Percentiles rank a stretch among this genome's conserved stretches.
phyloP scores from a whole-genome alignment of 2,329 filamentous ascomycete genomes.

The Ophiostoma australiae region DNA sequence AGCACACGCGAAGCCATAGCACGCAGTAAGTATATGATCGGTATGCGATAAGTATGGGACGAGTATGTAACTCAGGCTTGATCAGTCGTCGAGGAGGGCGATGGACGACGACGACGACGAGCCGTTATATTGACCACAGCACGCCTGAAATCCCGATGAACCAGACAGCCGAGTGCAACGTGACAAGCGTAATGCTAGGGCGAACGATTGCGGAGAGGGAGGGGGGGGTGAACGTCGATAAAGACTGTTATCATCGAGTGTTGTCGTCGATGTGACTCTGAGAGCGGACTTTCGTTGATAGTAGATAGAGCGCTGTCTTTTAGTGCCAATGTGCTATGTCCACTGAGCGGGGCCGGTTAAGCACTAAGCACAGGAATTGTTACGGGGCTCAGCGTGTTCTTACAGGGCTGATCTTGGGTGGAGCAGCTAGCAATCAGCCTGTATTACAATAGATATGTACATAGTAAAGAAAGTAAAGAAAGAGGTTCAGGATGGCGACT shows the following conservation, averaged over 20 bases:
- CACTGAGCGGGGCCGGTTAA: neutral
- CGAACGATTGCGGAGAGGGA: neutral
- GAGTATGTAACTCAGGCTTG: neutral
- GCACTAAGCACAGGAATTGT: neutral
- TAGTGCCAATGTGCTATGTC: neutral
- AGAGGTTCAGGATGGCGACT: too few species aligned
- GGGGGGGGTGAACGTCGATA: neutral
- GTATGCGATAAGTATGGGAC: neutral
- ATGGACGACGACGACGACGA: neutral
- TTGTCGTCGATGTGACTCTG: neutral
- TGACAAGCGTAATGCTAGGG: neutral
- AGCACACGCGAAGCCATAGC: constrained; percentile 25
- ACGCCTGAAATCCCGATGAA: neutral
- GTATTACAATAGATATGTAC: too few species aligned
- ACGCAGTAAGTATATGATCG: neutral
- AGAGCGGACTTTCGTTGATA: neutral
- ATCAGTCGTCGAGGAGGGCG: neutral
- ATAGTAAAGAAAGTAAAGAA: too few species aligned
- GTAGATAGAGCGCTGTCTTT: neutral
- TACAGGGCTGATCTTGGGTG: neutral
- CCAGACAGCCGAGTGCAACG: neutral
- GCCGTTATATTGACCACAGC: neutral
- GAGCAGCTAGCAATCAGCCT: neutral
- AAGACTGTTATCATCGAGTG: neutral
- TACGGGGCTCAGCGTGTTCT: neutral